A percentile compares a stretch with the other conserved stretches of the same genome.
Conservation (phyloP, 306 rosid species). For the Rosa lucieae region DNA sequence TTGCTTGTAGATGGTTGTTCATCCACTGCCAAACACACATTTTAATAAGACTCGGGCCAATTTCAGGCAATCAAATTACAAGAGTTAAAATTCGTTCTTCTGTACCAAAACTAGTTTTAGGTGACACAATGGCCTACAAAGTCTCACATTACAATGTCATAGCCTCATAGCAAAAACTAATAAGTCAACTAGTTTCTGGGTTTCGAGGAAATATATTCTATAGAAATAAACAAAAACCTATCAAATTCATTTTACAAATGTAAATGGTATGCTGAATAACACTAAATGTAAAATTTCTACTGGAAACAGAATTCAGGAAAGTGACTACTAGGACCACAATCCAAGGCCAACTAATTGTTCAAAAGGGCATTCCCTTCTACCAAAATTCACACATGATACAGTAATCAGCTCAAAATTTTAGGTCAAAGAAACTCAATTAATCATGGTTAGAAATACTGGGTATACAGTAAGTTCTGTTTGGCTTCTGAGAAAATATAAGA, state of each 20-base stretch:
- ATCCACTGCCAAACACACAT: conserved; percentile 44
- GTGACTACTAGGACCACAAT: neutral
- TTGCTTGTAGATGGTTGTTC: conserved; percentile 28
- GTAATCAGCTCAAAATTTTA: neutral
- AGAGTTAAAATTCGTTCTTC: neutral
- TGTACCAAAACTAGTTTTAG: neutral
- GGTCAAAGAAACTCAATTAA: neutral
- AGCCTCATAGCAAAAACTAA: neutral
- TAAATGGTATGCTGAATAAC: neutral
- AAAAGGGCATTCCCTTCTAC: neutral
- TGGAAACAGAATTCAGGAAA: neutral
- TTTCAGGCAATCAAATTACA: neutral
- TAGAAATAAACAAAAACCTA: neutral
- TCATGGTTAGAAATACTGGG: neutral
- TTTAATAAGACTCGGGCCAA: neutral
- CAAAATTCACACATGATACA: neutral
- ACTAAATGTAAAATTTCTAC: neutral
- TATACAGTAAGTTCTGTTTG: neutral
- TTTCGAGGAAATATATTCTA: neutral
- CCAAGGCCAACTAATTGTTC: neutral
- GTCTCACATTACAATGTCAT: neutral
- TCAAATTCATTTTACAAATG: neutral
- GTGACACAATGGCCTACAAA: neutral
- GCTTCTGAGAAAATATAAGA: neutral
- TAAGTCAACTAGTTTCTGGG: neutral